Base-by-base conservation (phyloP, 192 early-diverging fungal species). In the Backusella westeae region DNA sequence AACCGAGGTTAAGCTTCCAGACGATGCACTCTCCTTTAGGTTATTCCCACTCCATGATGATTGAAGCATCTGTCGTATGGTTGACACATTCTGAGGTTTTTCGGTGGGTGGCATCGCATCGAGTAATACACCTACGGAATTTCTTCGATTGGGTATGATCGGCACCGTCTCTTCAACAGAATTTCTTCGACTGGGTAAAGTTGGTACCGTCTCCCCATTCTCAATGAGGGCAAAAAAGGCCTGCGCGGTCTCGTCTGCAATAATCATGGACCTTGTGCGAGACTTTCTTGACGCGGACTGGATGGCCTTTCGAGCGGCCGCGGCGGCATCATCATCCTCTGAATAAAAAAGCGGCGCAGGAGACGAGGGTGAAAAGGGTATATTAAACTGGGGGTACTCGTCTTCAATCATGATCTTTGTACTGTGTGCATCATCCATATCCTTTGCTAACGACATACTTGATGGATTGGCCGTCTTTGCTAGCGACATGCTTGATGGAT, bases 41-140 rank as follows among this genome's bases (percentile, higher is more conserved):
- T 67, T 49, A n/a, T 75, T 69, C 14, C 38, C 59, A 72, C 69
- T 74, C 78, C 78, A 79, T 4, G 78, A 74, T 6, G 78, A 67
- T 34, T 79, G 78, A 7, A 79, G 68, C 73, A 79, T 70, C 5
- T 68, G 68, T 26, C 78, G 78, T 6, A 79, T 56, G 1, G 52
- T 79, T 34, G 67, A 67, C 8, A 79, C 53, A 10, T 78, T 69
- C 29, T 21, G 5, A 67, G 67, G 35, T 1, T 17, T 34, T 35
- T 29, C 29, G 67, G 67, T 8, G 6, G 65, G 19, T n/a, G 46
- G 19, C 46, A 36, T 17, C 1, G 10, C 14, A 34, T 66, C 32
- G 56, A 12, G 34, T 69, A 32, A 23, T 6, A 29, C 53, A 23
- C 46, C 21, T 53, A n/a, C 32, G 5, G 69, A 38, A 67, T 67